Base-by-base conservation (phyloP, 2,329 filamentous ascomycete genomes). In the Plenodomus biglobosus region DNA sequence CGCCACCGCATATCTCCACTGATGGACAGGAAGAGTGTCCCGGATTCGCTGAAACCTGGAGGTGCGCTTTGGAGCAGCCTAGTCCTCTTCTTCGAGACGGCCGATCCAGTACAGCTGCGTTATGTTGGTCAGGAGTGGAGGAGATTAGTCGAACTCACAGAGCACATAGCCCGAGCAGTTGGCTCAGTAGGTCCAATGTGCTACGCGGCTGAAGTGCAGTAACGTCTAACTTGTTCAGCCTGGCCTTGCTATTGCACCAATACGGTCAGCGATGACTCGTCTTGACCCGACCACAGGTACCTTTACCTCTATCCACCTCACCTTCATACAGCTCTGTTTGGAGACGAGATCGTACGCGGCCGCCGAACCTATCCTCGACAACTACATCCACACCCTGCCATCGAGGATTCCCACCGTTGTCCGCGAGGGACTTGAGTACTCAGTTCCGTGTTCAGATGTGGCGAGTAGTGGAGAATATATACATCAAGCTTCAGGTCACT, bases 201-300 rank as follows among this genome's bases (percentile, higher is more conserved):
- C n/a, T n/a, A n/a, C 7, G 13, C 3, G 27, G 15, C 27, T 11
- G 11, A 32, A 11, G 11, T 15, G 13, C 6, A 7, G 34, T 15
- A 8, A 18, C 18, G 38, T 30, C 51, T 56, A 20, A 55, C 36
- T n/a, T 10, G 30, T 35, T 41, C 40, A 74, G 71, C 64, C 67
- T n/a, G 56, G 58, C 20, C 51, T 69, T 16, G 70, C 69, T 27
- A 65, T 78, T 42, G 62, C 65, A 11, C 67, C 72, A 4, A 69
- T 78, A 24, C 68, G 72, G 44, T 68, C 72, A 61, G 85, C 84
- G 3, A 78, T 92, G 54, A 72, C 85, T 11, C 80, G 80, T 44
- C 74, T 92, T 47, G 87, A 92, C 56, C 85, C 86, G 1, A 79
- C 79, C 11, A 83, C 80, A 21, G 80, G 80, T 41, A 81, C 86